Base-by-base conservation (phyloP, 192 early-diverging fungal genomes). In the Umbelopsis ramanniana region DNA sequence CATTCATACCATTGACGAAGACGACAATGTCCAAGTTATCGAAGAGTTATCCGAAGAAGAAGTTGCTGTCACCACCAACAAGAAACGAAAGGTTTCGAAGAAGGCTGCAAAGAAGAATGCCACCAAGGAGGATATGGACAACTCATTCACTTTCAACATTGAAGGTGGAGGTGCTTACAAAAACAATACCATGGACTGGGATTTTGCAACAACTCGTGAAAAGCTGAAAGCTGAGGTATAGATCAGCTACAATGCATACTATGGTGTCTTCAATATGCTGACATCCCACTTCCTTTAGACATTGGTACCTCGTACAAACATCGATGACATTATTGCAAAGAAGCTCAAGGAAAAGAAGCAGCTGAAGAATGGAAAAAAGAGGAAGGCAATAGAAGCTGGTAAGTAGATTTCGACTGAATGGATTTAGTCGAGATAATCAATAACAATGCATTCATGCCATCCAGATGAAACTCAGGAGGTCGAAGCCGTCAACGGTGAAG, bases 201-300 rank as follows among this genome's bases (percentile, higher is more conserved):
- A 97, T 74, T 96, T 97, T 70, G 87, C 87, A 12, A 84, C 86
- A 52, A 94, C 93, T 24, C 83, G 92, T 66, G 91, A 87, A 4
- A 90, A 89, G 52, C 76, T 97, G 37, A 91, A 89, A 76, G 78
- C 77, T 37, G 81, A 84, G 38, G 86, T 87, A 78, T 54, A 71
- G 57, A 45, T 47, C 12, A 46, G n/a, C 22, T 22, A 26, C n/a
- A 45, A 12, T 35, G 5, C 10, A n/a, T 23, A 45, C 43, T 67
- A 52, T 26, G 6, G 15, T 57, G 35, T 72, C 19, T 22, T 37
- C 40, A 46, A 38, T 67, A 37, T 19, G 6, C 19, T 52, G 8
- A 57, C 43, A 57, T 19, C 40, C 14, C 22, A 7, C 26, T 33
- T 38, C 33, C n/a, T 46, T 43, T 43, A 68, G 46, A 67, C 53